phyloP scores from a whole-genome alignment of 352 stramenopile genomes.

The Halophytophthora polymorphica region DNA sequence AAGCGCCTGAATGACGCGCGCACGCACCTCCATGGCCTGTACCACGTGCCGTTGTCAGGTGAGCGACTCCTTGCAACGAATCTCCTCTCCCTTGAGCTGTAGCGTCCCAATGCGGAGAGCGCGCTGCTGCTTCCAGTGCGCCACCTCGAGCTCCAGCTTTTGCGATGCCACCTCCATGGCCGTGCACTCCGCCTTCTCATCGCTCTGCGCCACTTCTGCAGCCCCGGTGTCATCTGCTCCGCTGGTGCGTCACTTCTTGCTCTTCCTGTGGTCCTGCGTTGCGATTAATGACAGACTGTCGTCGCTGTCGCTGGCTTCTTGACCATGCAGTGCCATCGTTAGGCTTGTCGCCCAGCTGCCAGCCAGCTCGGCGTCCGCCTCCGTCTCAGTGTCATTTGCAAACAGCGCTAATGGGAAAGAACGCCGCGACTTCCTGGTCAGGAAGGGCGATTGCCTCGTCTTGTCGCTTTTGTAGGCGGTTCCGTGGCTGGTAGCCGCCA shows the following conservation, averaged over 20 bases:
- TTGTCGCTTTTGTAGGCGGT: no score
- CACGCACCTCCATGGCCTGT: conserved; percentile 20
- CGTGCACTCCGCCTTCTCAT: conserved; percentile 11
- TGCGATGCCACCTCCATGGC: conserved; percentile 17
- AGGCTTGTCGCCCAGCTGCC: background rate
- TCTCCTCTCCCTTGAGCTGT: conserved; percentile 25
- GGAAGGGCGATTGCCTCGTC: no score
- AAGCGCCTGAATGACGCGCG: conserved; percentile 17
- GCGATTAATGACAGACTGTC: no score
- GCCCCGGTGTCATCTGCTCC: background rate
- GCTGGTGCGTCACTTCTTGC: no score
- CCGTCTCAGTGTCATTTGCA: background rate
- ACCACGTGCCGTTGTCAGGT: conserved; percentile 19
- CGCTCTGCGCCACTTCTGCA: background rate
- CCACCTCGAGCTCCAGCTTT: conserved; percentile 21
- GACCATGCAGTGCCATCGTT: no score
- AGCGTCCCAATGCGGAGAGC: conserved; percentile 12
- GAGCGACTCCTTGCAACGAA: conserved; percentile 17
- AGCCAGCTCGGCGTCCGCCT: background rate
- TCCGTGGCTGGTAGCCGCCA: no score
- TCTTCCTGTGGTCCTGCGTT: no score
- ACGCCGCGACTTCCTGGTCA: no score
- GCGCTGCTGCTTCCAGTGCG: conserved; percentile 28
- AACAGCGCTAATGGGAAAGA: background rate
- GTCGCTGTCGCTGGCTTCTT: no score